phyloP scores from a whole-genome alignment of 441 rosid genomes.

The Populus hybrid region DNA sequence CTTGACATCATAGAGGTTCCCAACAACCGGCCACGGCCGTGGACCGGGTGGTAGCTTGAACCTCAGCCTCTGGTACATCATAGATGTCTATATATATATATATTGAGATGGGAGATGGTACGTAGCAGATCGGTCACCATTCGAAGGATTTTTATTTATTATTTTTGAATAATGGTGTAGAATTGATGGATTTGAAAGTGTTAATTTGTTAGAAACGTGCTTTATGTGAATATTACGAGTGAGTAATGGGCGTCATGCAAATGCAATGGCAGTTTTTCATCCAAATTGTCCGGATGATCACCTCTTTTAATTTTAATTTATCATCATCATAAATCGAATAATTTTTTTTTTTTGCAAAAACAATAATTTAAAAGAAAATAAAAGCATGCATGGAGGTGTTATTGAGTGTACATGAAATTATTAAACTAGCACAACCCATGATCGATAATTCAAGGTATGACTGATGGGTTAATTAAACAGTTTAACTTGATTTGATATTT shows the following conservation, averaged over 20 bases:
- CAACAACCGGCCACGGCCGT: constrained; percentile 76
- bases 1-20: constrained; percentile 86
- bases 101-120: too few relatives aligned
- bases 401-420: too few relatives aligned
- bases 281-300: background rate
- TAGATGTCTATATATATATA: background rate
- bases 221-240: background rate
- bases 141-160: too few relatives aligned
- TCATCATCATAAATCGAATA: too few relatives aligned
- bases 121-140: too few relatives aligned
- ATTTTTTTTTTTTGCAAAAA: too few relatives aligned
- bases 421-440: too few relatives aligned
- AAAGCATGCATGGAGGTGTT: too few relatives aligned
- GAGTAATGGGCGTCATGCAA: background rate
- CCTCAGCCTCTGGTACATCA: constrained; percentile 44
- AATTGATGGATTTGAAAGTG: background rate
- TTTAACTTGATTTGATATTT: too few relatives aligned
- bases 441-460: too few relatives aligned
- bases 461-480: too few relatives aligned
- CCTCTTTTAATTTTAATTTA: background rate
- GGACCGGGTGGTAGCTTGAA: constrained; percentile 94
- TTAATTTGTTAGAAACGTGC: background rate
- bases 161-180: background rate
- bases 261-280: background rate
- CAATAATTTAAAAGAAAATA: too few relatives aligned